phyloP scores from a whole-genome alignment of 2,329 filamentous ascomycete genomes.

The Capronia epimyces region DNA sequence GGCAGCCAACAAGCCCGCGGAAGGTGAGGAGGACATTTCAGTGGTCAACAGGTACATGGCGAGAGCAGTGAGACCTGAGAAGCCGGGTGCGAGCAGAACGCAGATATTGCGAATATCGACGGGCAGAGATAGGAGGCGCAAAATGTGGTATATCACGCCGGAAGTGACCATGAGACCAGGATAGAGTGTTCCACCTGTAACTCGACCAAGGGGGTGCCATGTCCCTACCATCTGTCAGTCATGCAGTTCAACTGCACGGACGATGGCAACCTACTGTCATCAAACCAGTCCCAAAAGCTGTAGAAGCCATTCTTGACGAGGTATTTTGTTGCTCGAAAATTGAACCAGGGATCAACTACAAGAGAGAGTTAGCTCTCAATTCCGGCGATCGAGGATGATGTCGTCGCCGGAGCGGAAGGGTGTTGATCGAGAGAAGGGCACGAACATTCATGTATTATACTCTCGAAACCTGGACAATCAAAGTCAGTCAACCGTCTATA shows the following conservation, averaged over 20 bases:
- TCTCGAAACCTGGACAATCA: constrained; percentile 70
- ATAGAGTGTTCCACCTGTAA: constrained; percentile 97
- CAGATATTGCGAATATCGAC: constrained; percentile 99
- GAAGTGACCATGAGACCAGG: constrained; percentile 99
- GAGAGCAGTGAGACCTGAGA: constrained; percentile 87
- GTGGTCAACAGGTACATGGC: constrained; percentile 92
- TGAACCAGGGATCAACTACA: constrained; percentile 98
- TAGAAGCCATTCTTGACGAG: constrained; percentile 95
- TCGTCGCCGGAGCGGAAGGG: not conserved
- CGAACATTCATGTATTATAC: constrained; percentile 99
- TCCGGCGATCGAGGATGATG: not conserved
- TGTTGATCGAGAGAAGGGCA: constrained; percentile 32
- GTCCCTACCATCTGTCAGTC: constrained; percentile 53
- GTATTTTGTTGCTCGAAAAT: constrained; percentile 97
- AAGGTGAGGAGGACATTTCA: constrained; percentile 93
- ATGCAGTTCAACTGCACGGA: not conserved
- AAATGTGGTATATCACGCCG: constrained; percentile 89
- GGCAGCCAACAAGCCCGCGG: constrained; percentile 88
- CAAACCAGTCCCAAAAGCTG: constrained; percentile 99
- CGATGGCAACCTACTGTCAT: constrained; percentile 62
- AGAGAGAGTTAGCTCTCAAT: constrained; percentile 29
- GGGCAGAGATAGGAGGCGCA: constrained; percentile 80
- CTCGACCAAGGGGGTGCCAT: constrained; percentile 97
- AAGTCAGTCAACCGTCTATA: constrained; percentile 5
- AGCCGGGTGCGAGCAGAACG: constrained; percentile 88